Evolutionary conservation across 2,329 filamentous ascomycete species (phyloP).

Genomic region (Aspergillus udagawae): DNA sequence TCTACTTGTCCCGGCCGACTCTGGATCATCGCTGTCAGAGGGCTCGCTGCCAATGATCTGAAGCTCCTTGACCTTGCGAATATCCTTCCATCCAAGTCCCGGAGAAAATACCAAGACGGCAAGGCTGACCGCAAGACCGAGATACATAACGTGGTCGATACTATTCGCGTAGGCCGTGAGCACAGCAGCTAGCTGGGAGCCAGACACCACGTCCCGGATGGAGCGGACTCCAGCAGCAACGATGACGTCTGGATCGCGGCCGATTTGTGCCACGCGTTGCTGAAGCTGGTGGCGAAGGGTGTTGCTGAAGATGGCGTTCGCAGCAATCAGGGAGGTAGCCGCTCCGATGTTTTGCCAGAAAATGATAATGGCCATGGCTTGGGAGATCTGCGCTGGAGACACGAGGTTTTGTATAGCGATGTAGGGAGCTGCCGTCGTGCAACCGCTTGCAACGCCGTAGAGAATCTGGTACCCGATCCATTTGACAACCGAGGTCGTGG

Average conservation of each 20-base stretch:
- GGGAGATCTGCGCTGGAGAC: constrained; percentile 18
- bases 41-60: constrained; percentile 9
- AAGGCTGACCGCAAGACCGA: constrained; percentile 21
- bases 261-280: constrained; percentile 11
- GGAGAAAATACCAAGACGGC: constrained; percentile 19
- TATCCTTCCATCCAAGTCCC: constrained; percentile 28
- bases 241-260: constrained; percentile 18
- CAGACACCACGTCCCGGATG: constrained; percentile 21
- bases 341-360: constrained; percentile 32
- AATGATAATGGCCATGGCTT: constrained; percentile 26
- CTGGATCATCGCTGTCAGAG: too few species aligned
- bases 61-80: constrained; percentile 23
- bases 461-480: constrained; percentile 32
- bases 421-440: constrained; percentile 12
- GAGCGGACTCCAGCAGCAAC: constrained; percentile 20
- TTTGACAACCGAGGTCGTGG: constrained; percentile 9
- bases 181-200: constrained; percentile 20
- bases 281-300: constrained; percentile 18
- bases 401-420: constrained; percentile 27
- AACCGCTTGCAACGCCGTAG: constrained; percentile 17
- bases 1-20: too few species aligned
- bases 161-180: constrained; percentile 24
- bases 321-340: constrained; percentile 27
- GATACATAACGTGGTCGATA: constrained; percentile 27
- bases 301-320: constrained; percentile 25